Evolutionary conservation across 129 eudicot species (phyloP).

Genomic region (Ambrosia trifida): DNA sequence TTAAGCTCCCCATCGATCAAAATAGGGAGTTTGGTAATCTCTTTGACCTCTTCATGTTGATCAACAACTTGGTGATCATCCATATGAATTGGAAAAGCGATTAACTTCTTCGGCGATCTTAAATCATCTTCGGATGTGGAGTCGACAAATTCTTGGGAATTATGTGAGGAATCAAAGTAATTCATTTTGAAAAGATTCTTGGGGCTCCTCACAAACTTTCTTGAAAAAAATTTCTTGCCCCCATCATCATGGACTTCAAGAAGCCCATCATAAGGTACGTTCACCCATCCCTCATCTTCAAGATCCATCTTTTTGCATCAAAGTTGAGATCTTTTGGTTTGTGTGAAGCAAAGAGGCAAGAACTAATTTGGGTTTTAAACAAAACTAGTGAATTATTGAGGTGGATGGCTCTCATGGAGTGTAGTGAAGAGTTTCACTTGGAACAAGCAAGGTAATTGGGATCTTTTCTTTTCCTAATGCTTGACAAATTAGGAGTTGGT

Average conservation of each 20-base stretch:
- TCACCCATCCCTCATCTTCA: conserved; percentile 74
- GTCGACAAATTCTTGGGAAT: conserved; percentile 54
- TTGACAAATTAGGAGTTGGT: conserved; percentile 48
- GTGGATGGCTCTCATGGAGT: conserved; percentile 42
- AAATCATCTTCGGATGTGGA: conserved; percentile 30
- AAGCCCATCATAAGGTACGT: conserved; percentile 66
- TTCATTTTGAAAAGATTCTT: conserved; percentile 43
- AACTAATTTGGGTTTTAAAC: conserved; percentile 27
- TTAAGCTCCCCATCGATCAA: conserved; percentile 30
- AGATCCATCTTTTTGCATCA: conserved; percentile 51
- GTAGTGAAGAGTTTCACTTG: conserved; percentile 54
- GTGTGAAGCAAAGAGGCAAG: conserved; percentile 35
- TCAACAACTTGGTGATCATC: conserved; percentile 29
- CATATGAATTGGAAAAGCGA: conserved; percentile 51
- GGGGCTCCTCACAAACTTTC: conserved; percentile 45
- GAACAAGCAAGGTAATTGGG: conserved; percentile 41
- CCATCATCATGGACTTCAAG: conserved; percentile 71
- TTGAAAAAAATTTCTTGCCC: conserved; percentile 47
- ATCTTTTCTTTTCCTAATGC: conserved; percentile 32
- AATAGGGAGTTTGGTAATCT: conserved; percentile 32
- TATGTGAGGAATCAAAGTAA: conserved; percentile 50
- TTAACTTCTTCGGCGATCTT: conserved; percentile 39
- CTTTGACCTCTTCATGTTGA: conserved; percentile 37
- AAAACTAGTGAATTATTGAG: conserved; percentile 38
- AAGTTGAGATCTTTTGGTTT: conserved; percentile 24